Conservation (phyloP, 495 filamentous ascomycete species). For the Penicillium flavigenum region DNA sequence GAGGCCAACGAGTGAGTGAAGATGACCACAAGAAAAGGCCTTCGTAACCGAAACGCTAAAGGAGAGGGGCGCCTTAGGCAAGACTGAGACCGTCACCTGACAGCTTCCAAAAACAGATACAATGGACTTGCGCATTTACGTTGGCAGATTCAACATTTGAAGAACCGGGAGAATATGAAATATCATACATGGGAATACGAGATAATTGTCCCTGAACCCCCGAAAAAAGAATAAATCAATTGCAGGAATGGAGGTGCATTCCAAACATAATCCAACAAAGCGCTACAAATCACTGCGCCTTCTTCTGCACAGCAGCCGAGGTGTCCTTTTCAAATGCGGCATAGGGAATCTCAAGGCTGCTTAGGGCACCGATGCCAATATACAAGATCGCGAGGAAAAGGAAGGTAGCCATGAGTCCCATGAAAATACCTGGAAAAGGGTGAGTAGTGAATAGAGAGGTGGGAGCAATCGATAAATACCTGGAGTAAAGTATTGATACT, state of each 20-base stretch:
- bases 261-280: constrained; percentile 8
- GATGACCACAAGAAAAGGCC: constrained; percentile 3
- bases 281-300: constrained; percentile 55
- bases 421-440: constrained; percentile 67
- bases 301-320: constrained; percentile 81
- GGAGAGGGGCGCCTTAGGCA: constrained; percentile 12
- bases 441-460: constrained; percentile 10
- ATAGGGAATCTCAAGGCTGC: constrained; percentile 83
- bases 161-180: constrained; percentile 12
- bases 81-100: constrained; percentile 26
- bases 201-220: constrained; percentile 16
- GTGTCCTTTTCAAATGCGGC: constrained; percentile 96
- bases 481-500: constrained; percentile 88
- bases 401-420: constrained; percentile 66
- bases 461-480: constrained; percentile 36
- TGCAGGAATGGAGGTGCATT: constrained; percentile 12
- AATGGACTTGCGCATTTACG: constrained; percentile 5
- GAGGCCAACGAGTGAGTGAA: constrained; percentile 15
- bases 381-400: constrained; percentile 73
- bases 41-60: constrained; percentile 27
- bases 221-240: constrained; percentile 17
- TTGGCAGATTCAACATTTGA: constrained; percentile 5
- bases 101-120: constrained; percentile 23
- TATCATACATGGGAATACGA: constrained; percentile 28
- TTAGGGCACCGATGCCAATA: constrained; percentile 71